These are phyloP conservation scores for Mortierella sp. DNA, from an alignment of 371 early-diverging fungal genomes.

Conservation along the genomic window DNA sequence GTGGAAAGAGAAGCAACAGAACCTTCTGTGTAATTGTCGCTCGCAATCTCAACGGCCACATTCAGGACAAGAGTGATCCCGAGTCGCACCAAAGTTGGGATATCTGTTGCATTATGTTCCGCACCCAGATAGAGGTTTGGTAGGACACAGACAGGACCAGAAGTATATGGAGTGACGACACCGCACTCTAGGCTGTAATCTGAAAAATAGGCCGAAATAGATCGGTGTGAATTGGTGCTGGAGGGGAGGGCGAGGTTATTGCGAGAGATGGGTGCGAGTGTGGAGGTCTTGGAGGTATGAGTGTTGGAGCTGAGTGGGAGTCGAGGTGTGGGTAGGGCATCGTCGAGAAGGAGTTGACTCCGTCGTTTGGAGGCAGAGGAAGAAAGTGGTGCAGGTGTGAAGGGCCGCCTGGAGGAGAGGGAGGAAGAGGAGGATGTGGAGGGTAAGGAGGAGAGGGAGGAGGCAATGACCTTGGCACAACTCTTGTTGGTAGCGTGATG, in stretches of 20 bases:
- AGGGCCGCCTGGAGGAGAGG: constrained; percentile 27
- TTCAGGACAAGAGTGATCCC: constrained; percentile 72
- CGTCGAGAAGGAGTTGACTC: constrained; percentile 26
- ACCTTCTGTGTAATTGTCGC: neutral
- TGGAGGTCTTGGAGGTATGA: neutral
- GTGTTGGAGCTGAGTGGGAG: constrained; percentile 1
- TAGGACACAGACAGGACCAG: constrained; percentile 71
- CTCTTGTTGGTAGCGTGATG: constrained; percentile 28
- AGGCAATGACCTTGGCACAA: constrained; percentile 13
- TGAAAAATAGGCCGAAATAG: constrained; percentile 49
- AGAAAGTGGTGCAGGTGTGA: constrained; percentile 32
- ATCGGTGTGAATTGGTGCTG: constrained; percentile 20
- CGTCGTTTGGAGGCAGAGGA: constrained; percentile 15
- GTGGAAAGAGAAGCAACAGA: neutral
- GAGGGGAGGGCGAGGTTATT: neutral
- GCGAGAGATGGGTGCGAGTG: constrained; percentile 2
- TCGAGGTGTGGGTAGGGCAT: constrained; percentile 32
- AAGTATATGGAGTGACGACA: constrained; percentile 46
- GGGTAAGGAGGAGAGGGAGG: constrained; percentile 19
- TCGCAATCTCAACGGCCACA: constrained; percentile 75
- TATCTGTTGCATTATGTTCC: constrained; percentile 62
- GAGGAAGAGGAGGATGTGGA: constrained; percentile 24
- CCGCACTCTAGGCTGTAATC: constrained; percentile 48
- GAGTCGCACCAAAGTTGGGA: constrained; percentile 49
- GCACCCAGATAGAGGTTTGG: constrained; percentile 79